A percentile compares a stretch with the other conserved stretches of the same genome.
Evolutionary conservation across 2,329 filamentous ascomycete species (phyloP).

Genomic region (Paraphoma chrysanthemicola): DNA sequence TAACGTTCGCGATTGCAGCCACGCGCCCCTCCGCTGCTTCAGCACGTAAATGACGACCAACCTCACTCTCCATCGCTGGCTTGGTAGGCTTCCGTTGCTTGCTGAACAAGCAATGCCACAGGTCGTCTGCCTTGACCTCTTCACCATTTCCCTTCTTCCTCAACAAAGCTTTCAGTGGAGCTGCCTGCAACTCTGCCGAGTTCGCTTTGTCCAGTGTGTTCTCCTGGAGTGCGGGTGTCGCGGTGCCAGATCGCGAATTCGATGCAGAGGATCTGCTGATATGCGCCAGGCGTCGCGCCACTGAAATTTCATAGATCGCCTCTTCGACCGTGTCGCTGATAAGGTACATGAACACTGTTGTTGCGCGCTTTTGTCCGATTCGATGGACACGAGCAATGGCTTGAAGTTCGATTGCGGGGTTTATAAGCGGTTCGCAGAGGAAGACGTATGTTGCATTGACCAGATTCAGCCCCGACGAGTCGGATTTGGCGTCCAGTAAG

Average conservation of each 20-base stretch:
- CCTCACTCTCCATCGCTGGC: constrained; percentile 51
- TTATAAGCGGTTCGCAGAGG: constrained; percentile 90
- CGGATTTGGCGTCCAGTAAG: constrained; percentile 85
- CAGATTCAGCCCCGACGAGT: constrained; percentile 87
- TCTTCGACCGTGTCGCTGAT: constrained; percentile 92
- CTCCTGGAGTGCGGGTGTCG: constrained; percentile 57
- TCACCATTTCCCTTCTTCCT: constrained; percentile 77
- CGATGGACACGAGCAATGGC: constrained; percentile 94
- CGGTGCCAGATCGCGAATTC: constrained; percentile 18
- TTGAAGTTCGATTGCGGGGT: constrained; percentile 92
- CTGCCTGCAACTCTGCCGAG: constrained; percentile 80
- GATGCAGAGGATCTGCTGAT: constrained; percentile 54
- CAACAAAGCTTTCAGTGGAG: constrained; percentile 73
- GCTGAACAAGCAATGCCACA: constrained; percentile 91
- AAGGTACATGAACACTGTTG: constrained; percentile 94
- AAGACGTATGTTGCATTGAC: constrained; percentile 95
- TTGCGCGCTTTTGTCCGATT: constrained; percentile 87
- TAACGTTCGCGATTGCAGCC: neutral
- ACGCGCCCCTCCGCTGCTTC: constrained; percentile 60
- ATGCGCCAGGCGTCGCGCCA: constrained; percentile 78
- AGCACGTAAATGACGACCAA: constrained; percentile 59
- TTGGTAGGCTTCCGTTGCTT: constrained; percentile 50
- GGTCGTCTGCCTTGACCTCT: constrained; percentile 75
- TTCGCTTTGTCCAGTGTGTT: constrained; percentile 80
- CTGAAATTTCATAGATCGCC: constrained; percentile 87